Evolutionary conservation across 768 basidiomycete species (phyloP).

Genomic region (Aureoboletus auriporus): DNA sequence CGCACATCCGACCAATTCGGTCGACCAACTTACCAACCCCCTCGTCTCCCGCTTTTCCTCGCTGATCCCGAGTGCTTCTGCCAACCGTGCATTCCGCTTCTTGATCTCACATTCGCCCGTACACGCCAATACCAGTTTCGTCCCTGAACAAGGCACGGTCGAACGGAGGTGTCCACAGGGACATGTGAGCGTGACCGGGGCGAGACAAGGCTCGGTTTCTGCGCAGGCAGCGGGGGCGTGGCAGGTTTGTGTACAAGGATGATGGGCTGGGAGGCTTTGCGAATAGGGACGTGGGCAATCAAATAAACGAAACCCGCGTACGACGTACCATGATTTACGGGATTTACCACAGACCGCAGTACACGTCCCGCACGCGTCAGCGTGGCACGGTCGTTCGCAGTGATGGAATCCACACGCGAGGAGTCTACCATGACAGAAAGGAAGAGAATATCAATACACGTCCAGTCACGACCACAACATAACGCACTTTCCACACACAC

Average conservation of each 20-base stretch:
- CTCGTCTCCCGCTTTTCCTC: slow-evolving; percentile 39
- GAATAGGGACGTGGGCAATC: background rate
- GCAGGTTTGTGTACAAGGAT: slow-evolving; percentile 75
- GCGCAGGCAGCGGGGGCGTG: slow-evolving; percentile 88
- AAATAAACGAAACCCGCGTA: background rate
- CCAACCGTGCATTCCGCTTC: slow-evolving; percentile 83
- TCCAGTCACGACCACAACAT: background rate
- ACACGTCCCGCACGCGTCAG: slow-evolving; percentile 77
- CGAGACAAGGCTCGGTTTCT: slow-evolving; percentile 73
- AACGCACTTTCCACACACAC: slow-evolving; percentile 68
- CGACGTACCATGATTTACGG: slow-evolving; percentile 72
- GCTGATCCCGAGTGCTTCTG: slow-evolving; percentile 88
- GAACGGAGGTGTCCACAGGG: slow-evolving; percentile 82
- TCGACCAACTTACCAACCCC: slow-evolving; percentile 47
- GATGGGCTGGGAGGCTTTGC: slow-evolving; percentile 58
- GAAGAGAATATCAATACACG: background rate
- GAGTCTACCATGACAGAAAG: slow-evolving; percentile 34
- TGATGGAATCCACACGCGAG: slow-evolving; percentile 86
- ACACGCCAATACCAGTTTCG: slow-evolving; percentile 57
- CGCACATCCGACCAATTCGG: slow-evolving; percentile 62
- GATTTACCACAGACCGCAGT: slow-evolving; percentile 79
- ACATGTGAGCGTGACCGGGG: slow-evolving; percentile 66
- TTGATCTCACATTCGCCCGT: slow-evolving; percentile 78
- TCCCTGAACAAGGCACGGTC: slow-evolving; percentile 60
- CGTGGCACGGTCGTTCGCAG: slow-evolving; percentile 81